Percentiles rank a stretch among this genome's conserved stretches.
These are phyloP conservation scores for Aschersonia sp. DNA, from an alignment of 2,329 filamentous ascomycete species.

Conservation along the genomic window DNA sequence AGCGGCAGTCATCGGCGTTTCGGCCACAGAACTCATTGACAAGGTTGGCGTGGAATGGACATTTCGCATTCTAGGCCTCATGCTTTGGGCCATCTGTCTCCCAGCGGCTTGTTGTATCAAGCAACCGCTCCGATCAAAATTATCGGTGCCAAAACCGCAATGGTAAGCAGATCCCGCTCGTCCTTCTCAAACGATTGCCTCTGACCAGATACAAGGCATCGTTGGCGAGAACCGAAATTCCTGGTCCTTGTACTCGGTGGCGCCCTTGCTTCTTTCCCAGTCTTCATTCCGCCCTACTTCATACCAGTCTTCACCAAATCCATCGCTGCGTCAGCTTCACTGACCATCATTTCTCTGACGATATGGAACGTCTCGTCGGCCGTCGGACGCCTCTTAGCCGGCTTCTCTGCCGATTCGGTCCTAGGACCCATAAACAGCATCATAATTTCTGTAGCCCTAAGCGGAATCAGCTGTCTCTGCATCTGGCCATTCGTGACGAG, in stretches of 20 bases:
- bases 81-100: conserved; percentile 14
- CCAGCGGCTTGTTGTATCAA: conserved; percentile 11
- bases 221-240: conserved; percentile 11
- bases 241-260: conserved; percentile 10
- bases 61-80: conserved; percentile 12
- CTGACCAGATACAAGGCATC: conserved; percentile 7
- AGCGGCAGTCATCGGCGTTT: conserved; percentile 13
- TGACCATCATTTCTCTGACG: conserved; percentile 6
- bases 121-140: conserved; percentile 4
- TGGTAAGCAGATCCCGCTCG: conserved; percentile 6
- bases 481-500: conserved; percentile 13
- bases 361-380: conserved; percentile 14
- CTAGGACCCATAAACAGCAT: conserved; percentile 13
- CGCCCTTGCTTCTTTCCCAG: conserved; percentile 10
- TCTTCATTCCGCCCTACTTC: conserved; percentile 15
- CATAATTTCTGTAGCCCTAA: conserved; percentile 11
- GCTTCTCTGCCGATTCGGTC: conserved; percentile 11
- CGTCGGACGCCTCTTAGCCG: conserved; percentile 11
- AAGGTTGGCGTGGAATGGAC: conserved; percentile 12
- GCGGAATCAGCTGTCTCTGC: conserved; percentile 10
- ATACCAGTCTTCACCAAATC: conserved; percentile 13
- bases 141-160: conserved; percentile 8
- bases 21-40: conserved; percentile 8
- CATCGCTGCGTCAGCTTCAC: conserved; percentile 8
- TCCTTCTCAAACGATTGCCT: background rate